Evolutionary conservation across 1,139 yeast species (phyloP).

Genomic region (Tardiomyces digboiensis): DNA sequence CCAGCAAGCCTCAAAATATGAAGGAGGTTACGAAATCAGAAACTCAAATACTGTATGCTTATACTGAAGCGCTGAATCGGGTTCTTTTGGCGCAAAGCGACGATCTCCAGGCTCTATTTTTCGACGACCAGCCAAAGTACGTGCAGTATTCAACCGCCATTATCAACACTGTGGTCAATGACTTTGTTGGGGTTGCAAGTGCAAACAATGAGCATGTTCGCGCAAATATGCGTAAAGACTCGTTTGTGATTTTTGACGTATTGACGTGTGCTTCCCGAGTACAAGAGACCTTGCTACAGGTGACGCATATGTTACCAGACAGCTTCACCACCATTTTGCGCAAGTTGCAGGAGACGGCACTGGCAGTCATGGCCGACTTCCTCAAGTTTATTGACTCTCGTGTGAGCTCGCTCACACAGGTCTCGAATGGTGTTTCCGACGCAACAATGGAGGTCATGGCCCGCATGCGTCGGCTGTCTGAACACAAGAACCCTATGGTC

Average conservation of each 20-base stretch:
- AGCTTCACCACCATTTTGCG: constrained; percentile 13
- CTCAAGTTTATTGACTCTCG: constrained; percentile 45
- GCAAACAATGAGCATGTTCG: constrained; percentile 23
- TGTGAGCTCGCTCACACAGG: constrained; percentile 33
- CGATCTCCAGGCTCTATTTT: constrained; percentile 13
- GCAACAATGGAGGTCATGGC: constrained; percentile 60
- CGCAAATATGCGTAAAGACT: constrained; percentile 16
- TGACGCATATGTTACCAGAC: constrained; percentile 10
- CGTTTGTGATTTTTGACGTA: constrained; percentile 18
- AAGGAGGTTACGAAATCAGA: constrained; percentile 16
- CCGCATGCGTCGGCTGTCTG: constrained; percentile 53
- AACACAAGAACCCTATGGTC: constrained; percentile 46
- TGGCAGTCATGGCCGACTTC: constrained; percentile 46
- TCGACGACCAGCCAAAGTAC: constrained; percentile 8
- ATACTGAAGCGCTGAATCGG: constrained; percentile 41
- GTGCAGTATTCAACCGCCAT: constrained; percentile 15
- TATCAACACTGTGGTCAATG: constrained; percentile 27
- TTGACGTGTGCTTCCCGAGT: constrained; percentile 15
- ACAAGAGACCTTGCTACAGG: background rate
- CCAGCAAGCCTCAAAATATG: constrained; percentile 35
- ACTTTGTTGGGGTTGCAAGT: constrained; percentile 27
- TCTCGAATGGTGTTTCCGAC: constrained; percentile 62
- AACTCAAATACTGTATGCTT: background rate
- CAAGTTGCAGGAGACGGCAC: constrained; percentile 19
- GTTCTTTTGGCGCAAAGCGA: constrained; percentile 26